Evolutionary conservation across 1,139 yeast genomes (phyloP).

Genomic region (Taphrina betulina): DNA sequence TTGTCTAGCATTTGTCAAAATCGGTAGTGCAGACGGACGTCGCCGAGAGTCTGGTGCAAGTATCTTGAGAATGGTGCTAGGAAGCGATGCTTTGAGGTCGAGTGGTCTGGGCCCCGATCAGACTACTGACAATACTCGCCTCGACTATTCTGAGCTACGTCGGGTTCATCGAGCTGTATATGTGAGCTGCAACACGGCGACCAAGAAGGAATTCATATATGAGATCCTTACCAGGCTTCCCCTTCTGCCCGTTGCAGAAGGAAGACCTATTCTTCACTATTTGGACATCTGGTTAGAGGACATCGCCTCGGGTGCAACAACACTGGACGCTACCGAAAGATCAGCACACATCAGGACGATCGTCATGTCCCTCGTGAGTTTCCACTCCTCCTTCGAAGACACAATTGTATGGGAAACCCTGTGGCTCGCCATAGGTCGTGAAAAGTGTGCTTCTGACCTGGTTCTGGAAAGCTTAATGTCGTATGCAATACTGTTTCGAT

Average conservation of each 20-base stretch:
- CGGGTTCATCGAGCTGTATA: neutral
- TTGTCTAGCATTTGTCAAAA: conserved; percentile 2
- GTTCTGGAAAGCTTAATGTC: neutral
- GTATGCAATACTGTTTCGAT: neutral
- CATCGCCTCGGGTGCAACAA: neutral
- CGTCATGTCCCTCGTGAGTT: conserved; percentile 3
- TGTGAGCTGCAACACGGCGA: neutral
- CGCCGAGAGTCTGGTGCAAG: conserved; percentile 8
- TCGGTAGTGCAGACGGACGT: neutral
- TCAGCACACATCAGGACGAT: neutral
- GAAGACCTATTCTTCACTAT: conserved; percentile 4
- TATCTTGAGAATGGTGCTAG: neutral
- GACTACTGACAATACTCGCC: neutral
- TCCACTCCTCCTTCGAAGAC: conserved; percentile 4
- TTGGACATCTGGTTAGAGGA: conserved; percentile 10
- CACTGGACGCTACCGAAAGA: neutral
- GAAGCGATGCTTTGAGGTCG: neutral
- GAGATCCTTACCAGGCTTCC: conserved; percentile 8
- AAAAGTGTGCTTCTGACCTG: neutral
- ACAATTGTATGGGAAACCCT: neutral
- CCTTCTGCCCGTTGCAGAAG: neutral
- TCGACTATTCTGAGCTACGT: conserved; percentile 7
- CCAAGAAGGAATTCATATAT: neutral
- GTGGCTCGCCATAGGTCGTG: neutral
- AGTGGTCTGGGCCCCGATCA: neutral